These are phyloP conservation scores for Beauveria scarabaeidicola DNA, from an alignment of 2,329 filamentous ascomycete genomes.

Conservation along the genomic window DNA sequence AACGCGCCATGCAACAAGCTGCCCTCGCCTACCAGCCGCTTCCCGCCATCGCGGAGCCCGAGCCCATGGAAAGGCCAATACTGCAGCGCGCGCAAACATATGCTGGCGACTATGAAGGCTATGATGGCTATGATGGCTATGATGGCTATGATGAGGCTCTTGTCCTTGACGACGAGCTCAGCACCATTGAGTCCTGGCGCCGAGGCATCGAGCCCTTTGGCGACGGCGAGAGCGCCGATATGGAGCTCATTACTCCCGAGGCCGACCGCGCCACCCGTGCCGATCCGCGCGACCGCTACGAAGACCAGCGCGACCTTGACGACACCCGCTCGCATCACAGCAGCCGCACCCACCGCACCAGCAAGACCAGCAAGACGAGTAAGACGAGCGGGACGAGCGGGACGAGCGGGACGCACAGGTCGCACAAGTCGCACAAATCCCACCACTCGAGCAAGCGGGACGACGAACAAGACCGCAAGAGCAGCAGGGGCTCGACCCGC, in stretches of 20 bases:
- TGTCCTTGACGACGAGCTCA: constrained; percentile 49
- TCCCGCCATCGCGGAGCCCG: constrained; percentile 12
- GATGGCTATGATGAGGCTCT: constrained; percentile 43
- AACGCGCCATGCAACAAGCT: constrained; percentile 22
- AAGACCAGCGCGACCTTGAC: constrained; percentile 24
- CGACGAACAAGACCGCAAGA: constrained; percentile 16
- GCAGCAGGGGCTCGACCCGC: constrained; percentile 13
- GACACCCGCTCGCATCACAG: constrained; percentile 14
- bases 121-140: too few species aligned
- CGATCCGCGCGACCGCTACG: constrained; percentile 22
- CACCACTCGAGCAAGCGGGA: constrained; percentile 15
- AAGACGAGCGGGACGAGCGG: constrained; percentile 21
- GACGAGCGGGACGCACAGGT: constrained; percentile 23
- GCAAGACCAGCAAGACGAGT: constrained; percentile 21
- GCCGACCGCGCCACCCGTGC: constrained; percentile 39
- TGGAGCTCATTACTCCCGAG: constrained; percentile 50
- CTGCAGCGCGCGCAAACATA: constrained; percentile 21
- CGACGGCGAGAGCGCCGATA: constrained; percentile 39
- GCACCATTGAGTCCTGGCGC: constrained; percentile 50
- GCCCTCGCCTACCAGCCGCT: constrained; percentile 21
- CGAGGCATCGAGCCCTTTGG: constrained; percentile 44
- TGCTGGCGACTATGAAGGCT: constrained; percentile 26
- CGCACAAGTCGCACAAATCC: constrained; percentile 18
- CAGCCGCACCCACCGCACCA: constrained; percentile 19
- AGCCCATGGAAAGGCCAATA: constrained; percentile 6